Evolutionary conservation across 257 asterid species (phyloP).

Genomic region (Gentiana macrophylla): DNA sequence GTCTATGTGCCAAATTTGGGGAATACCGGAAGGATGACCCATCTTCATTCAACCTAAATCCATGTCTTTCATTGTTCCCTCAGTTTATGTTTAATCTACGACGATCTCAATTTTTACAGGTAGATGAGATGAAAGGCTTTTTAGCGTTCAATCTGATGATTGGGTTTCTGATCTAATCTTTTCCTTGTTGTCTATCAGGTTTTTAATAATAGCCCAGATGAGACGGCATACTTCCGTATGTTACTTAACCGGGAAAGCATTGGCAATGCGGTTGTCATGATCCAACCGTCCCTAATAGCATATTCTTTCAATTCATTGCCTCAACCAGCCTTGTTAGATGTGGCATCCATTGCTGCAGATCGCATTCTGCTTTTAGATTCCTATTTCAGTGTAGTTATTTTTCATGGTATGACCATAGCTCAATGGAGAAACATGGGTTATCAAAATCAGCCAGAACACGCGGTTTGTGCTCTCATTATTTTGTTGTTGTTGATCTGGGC

Average conservation of each 20-base stretch:
- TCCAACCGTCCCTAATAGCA: slow-evolving; percentile 85
- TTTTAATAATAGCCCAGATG: slow-evolving; percentile 96
- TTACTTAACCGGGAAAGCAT: slow-evolving; percentile 83
- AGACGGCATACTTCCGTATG: slow-evolving; percentile 96
- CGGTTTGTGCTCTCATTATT: slow-evolving; percentile 29
- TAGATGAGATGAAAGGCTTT: slow-evolving; percentile 7
- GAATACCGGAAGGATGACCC: slow-evolving; percentile 97
- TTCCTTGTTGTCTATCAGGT: slow-evolving; percentile 38
- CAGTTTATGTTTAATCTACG: slow-evolving; percentile 96
- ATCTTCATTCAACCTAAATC: slow-evolving; percentile 72
- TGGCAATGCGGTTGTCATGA: slow-evolving; percentile 93
- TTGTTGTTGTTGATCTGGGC: neutral
- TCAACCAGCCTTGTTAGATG: slow-evolving; percentile 85
- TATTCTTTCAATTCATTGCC: slow-evolving; percentile 83
- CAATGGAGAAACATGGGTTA: slow-evolving; percentile 99
- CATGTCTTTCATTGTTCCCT: slow-evolving; percentile 77
- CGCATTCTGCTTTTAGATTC: slow-evolving; percentile 90
- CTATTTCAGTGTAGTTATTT: slow-evolving; percentile 82
- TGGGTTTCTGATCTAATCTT: slow-evolving; percentile 5
- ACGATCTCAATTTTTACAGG: slow-evolving; percentile 96
- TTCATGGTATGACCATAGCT: slow-evolving; percentile 97
- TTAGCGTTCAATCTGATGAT: neutral
- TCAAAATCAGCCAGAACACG: slow-evolving; percentile 84
- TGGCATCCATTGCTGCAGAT: slow-evolving; percentile 82
- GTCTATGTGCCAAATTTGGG: slow-evolving; percentile 91